Evolutionary conservation across 805 yeast species (phyloP).

Genomic region (Lachancea meyersii): DNA sequence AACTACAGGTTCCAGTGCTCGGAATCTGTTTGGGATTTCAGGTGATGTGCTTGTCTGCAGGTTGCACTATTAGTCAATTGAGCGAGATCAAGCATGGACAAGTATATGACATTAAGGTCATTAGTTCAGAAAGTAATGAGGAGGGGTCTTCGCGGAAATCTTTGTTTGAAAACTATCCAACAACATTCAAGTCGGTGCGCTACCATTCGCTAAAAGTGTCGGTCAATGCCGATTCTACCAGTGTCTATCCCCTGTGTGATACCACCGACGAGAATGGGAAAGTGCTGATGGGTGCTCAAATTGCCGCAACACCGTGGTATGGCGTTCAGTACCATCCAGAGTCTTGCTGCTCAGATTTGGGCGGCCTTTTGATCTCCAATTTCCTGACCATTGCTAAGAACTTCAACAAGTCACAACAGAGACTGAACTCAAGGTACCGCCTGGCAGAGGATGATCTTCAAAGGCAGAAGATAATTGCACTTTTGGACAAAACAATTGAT

Average conservation of each 20-base stretch:
- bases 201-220: constrained; percentile 75
- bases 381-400: constrained; percentile 37
- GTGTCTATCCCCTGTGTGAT: constrained; percentile 54
- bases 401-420: constrained; percentile 24
- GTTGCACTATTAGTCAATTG: constrained; percentile 49
- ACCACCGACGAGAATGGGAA: constrained; percentile 41
- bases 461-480: constrained; percentile 3
- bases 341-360: constrained; percentile 74
- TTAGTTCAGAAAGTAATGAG: constrained; percentile 13
- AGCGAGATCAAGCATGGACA: constrained; percentile 79
- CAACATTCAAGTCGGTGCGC: constrained; percentile 61
- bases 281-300: constrained; percentile 76
- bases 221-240: constrained; percentile 13
- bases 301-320: constrained; percentile 56
- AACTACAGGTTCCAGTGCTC: constrained; percentile 52
- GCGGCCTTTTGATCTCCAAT: constrained; percentile 51
- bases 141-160: constrained; percentile 8
- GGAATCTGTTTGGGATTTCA: constrained; percentile 96
- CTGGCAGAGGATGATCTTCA: background rate
- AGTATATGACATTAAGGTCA: constrained; percentile 43
- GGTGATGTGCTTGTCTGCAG: constrained; percentile 59
- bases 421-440: constrained; percentile 12
- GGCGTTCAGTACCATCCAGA: constrained; percentile 99
- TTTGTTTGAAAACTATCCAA: constrained; percentile 39
- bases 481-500: constrained; percentile 22